These are phyloP conservation scores for Ceratocystis cacaofunesta DNA, from an alignment of 2,329 filamentous ascomycete species.

Conservation along the genomic window DNA sequence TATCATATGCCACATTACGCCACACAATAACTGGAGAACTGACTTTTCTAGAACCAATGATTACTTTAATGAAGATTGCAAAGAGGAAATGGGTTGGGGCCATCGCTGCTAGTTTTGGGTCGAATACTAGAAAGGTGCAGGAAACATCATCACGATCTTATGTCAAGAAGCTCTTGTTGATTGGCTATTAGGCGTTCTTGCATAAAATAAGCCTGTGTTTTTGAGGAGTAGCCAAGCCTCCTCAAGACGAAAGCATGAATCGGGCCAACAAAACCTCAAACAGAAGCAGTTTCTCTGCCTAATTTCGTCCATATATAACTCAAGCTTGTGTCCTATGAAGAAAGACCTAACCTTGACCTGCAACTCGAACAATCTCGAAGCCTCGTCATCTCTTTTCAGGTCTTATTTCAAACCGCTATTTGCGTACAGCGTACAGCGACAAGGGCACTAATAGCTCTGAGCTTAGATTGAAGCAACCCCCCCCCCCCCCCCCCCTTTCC, in stretches of 20 bases:
- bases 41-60: background rate
- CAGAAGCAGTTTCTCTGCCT: background rate
- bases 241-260: background rate
- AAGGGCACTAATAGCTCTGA: background rate
- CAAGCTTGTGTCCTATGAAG: background rate
- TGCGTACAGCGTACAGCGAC: background rate
- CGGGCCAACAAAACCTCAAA: background rate
- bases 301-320: background rate
- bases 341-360: background rate
- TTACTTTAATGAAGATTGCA: background rate
- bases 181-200: background rate
- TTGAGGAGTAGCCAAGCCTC: background rate
- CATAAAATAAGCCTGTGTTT: background rate
- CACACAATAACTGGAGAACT: background rate
- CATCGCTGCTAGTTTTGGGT: no score
- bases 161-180: background rate
- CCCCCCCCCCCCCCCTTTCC: no score
- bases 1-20: background rate
- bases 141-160: no score
- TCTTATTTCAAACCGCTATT: background rate
- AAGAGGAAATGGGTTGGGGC: no score
- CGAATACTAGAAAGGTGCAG: no score
- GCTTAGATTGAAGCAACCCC: background rate
- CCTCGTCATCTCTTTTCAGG: background rate
- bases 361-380: background rate